Evolutionary conservation across 306 rosid genomes (phyloP), one percentile per base, ranked within the genome.

Genomic region (Cucumis cinereus): DNA sequence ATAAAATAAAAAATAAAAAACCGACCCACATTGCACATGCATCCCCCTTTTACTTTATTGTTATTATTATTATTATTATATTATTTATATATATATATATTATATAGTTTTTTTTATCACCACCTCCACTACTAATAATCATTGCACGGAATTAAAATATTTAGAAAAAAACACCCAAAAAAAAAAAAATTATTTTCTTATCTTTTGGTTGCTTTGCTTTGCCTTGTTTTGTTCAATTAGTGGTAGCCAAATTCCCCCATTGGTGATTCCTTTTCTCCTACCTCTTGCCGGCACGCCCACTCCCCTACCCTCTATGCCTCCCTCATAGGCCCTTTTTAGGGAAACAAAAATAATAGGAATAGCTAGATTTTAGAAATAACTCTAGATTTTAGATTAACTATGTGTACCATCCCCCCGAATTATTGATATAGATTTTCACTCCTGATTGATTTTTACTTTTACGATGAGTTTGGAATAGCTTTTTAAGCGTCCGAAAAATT

Each of bases 11-110:
- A 0, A 10, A 13, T 1, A 14, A 24, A 47, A 77, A 67, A 88
- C 78, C 84, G 84, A 75, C 85, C 84, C 88, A 83, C 90, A 78
- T 50, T 66, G 83, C 97, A 90, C 92, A 92, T 90, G 92, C 86
- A 80, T 74, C 77, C 74, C 17, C 55, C 55, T 71, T 45, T 47
- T 70, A 14, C 57, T 70, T 70, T 70, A 70, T 69, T 69, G 16
- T 68, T 38, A 4, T 38, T 68, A 1, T 35, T 35, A 2, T 19
- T 33, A 38, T 36, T 67, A 20, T 69, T 43, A 23, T 10, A 30
- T 30, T 30, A 0, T 30, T 3, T 30, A 2, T 47, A 2, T 47
- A 3, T 47, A 47, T 47, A 10, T 45, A 13, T 41, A 47, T 71
- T 68, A 26, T 49, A 33, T 63, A 33, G n/a, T n/a, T n/a, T n/a